These are phyloP conservation scores for Pythium brachiatum DNA, from an alignment of 352 stramenopile genomes.

Conservation along the genomic window DNA sequence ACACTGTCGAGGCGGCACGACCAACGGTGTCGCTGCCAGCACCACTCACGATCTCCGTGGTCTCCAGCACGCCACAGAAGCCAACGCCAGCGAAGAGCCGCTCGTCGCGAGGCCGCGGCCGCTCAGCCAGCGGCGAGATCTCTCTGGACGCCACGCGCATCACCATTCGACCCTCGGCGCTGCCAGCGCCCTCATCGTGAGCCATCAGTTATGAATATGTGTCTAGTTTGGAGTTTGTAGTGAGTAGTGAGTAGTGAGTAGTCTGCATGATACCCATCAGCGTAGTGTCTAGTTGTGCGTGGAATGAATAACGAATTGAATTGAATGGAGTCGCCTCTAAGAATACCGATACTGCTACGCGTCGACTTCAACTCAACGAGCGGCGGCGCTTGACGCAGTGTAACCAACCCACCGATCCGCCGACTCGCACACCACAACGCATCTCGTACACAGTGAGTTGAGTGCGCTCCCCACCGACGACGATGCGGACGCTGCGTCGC, in stretches of 20 bases:
- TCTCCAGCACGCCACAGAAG: neutral
- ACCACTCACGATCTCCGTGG: neutral
- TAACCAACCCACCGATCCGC: slow-evolving; percentile 1
- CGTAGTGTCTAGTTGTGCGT: too few relatives aligned
- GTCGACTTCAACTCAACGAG: neutral
- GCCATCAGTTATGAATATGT: neutral
- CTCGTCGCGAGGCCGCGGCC: slow-evolving; percentile 12
- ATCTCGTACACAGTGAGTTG: too few relatives aligned
- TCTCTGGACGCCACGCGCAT: slow-evolving; percentile 59
- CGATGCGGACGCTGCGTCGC: slow-evolving; percentile 32
- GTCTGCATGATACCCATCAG: too few relatives aligned
- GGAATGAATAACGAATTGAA: neutral
- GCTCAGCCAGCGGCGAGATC: slow-evolving; percentile 42
- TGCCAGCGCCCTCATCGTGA: neutral
- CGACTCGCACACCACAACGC: too few relatives aligned
- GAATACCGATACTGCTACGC: neutral
- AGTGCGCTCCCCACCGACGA: neutral
- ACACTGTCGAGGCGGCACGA: neutral
- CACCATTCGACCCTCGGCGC: slow-evolving; percentile 29
- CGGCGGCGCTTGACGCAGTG: neutral
- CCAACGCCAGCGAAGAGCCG: slow-evolving; percentile 22
- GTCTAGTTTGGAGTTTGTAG: too few relatives aligned
- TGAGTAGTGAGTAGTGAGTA: too few relatives aligned
- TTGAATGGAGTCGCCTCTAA: neutral
- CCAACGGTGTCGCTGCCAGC: neutral